These are phyloP conservation scores for Pouteria campechiana DNA, from an alignment of 179 eudicot genomes.

Conservation along the genomic window DNA sequence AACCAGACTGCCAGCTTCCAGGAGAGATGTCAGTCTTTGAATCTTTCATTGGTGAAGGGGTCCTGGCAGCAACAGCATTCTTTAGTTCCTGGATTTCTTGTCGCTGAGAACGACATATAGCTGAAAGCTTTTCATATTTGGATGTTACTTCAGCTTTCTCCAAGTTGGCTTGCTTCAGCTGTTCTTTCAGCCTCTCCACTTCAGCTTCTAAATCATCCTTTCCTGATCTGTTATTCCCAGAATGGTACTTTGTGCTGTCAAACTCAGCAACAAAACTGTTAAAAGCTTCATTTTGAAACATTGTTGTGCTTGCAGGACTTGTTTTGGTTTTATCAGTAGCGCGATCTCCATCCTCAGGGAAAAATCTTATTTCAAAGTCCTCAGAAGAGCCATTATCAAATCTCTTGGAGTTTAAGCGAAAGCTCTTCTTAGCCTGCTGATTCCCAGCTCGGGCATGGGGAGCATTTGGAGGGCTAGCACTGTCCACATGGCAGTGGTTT, in stretches of 20 bases:
- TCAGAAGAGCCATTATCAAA: constrained; percentile 6
- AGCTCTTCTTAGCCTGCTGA: too few relatives aligned
- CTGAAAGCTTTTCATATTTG: constrained; percentile 83
- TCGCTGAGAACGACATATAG: constrained; percentile 85
- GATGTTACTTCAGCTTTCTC: constrained; percentile 77
- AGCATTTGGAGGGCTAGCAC: constrained; percentile 17
- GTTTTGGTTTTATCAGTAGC: constrained; percentile 17
- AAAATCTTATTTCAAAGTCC: constrained; percentile 21
- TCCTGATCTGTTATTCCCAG: constrained; percentile 17
- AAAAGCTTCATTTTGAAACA: constrained; percentile 48
- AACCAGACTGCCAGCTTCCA: constrained; percentile 22
- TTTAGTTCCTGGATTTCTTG: constrained; percentile 94
- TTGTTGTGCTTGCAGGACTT: constrained; percentile 20
- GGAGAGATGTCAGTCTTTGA: constrained; percentile 21
- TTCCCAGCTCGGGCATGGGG: too few relatives aligned
- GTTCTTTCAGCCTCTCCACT: constrained; percentile 62
- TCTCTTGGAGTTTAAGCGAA: too few relatives aligned
- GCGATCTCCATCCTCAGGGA: constrained; percentile 20
- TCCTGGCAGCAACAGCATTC: constrained; percentile 54
- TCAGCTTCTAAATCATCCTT: constrained; percentile 51
- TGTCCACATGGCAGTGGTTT: constrained; percentile 14
- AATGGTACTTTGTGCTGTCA: constrained; percentile 39
- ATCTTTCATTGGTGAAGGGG: constrained; percentile 48
- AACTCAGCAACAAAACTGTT: constrained; percentile 84
- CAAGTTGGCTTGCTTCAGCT: constrained; percentile 52